Conservation (phyloP, 257 asterid species). For the Cordia subcordata region DNA sequence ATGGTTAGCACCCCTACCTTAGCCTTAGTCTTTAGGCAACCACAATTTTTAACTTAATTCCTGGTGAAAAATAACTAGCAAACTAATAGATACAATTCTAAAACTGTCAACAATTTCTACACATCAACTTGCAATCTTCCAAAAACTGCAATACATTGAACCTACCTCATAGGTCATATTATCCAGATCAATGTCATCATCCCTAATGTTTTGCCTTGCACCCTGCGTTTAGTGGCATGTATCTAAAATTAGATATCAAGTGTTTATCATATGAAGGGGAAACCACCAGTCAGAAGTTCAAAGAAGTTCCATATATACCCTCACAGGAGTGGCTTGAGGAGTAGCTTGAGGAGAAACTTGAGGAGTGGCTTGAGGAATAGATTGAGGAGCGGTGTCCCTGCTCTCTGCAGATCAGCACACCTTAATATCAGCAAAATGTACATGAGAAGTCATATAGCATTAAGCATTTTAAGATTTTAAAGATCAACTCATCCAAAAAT, state of each 20-base stretch:
- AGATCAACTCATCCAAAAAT: no score
- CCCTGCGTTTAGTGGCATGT: slow-evolving; percentile 32
- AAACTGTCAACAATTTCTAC: background rate
- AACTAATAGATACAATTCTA: no score
- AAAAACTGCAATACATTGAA: background rate
- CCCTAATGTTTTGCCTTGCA: slow-evolving; percentile 32
- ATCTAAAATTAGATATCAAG: slow-evolving; percentile 6
- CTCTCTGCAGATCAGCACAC: slow-evolving; percentile 38
- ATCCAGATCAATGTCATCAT: slow-evolving; percentile 73
- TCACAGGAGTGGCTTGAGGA: slow-evolving; percentile 43
- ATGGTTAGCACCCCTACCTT: no score
- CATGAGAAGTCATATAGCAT: background rate
- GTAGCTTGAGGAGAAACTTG: slow-evolving; percentile 10
- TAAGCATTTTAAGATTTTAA: background rate
- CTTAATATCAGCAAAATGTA: slow-evolving; percentile 10
- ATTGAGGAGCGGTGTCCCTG: slow-evolving; percentile 40
- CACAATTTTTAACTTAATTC: no score
- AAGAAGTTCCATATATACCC: slow-evolving; percentile 35
- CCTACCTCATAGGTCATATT: slow-evolving; percentile 85
- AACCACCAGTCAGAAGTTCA: slow-evolving; percentile 11
- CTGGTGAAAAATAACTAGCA: no score
- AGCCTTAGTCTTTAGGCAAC: no score
- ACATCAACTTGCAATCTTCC: background rate
- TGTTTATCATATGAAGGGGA: slow-evolving; percentile 13
- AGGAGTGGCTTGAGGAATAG: slow-evolving; percentile 50